Conservation (phyloP, 192 early-diverging fungal genomes). For the Chytriomyces confervae region DNA sequence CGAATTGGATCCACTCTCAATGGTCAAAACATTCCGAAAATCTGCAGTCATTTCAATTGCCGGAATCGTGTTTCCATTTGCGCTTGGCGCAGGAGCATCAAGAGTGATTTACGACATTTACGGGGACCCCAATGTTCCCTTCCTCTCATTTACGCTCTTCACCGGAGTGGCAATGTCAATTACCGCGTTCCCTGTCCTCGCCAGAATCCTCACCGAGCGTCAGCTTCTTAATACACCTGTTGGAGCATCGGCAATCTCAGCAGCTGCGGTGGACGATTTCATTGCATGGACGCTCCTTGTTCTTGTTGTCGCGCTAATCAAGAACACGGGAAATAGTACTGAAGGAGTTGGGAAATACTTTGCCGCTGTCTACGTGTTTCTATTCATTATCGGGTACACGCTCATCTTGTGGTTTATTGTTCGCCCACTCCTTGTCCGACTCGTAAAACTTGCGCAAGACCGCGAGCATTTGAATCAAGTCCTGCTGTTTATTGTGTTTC, state of each 20-base stretch:
- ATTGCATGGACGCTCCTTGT: conserved; percentile 71
- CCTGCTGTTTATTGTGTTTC: conserved; percentile 73
- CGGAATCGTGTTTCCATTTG: conserved; percentile 79
- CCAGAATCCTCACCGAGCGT: conserved; percentile 83
- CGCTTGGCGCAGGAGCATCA: conserved; percentile 69
- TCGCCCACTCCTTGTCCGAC: conserved; percentile 60
- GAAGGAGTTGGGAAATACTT: conserved; percentile 30
- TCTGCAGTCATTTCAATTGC: conserved; percentile 60
- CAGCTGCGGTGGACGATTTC: conserved; percentile 80
- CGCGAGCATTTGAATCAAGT: conserved; percentile 40
- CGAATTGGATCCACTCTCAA: conserved; percentile 73
- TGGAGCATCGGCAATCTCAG: conserved; percentile 76
- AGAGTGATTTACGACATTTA: conserved; percentile 66
- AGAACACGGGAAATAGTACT: conserved; percentile 68
- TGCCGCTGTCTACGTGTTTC: conserved; percentile 78
- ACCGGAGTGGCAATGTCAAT: conserved; percentile 82
- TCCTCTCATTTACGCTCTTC: conserved; percentile 80
- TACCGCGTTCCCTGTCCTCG: conserved; percentile 88
- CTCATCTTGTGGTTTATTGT: conserved; percentile 72
- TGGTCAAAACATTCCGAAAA: conserved; percentile 27
- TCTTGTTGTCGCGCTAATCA: conserved; percentile 67
- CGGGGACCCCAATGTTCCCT: conserved; percentile 36
- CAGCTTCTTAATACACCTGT: conserved; percentile 69
- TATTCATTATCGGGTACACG: conserved; percentile 65
- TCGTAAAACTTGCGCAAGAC: conserved; percentile 12